Base-by-base conservation (phyloP, 192 early-diverging fungal species). In the Dissophora globulifera region DNA sequence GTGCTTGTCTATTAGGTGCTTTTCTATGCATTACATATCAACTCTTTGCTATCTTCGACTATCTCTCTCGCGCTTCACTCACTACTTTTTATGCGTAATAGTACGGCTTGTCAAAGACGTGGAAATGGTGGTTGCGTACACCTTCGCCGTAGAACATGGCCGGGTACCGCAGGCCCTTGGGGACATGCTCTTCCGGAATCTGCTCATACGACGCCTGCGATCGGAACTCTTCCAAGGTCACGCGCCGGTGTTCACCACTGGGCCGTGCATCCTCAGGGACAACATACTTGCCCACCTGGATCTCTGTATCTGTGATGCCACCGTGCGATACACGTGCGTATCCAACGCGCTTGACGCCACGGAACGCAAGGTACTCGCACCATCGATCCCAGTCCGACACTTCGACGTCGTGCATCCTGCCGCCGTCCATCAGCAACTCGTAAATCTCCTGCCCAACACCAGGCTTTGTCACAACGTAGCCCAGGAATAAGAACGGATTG, bases 321-420 rank as follows among this genome's bases (percentile, higher is more conserved):
- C 92, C 92, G 48, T 91, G 92, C 22, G 88, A 88, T 20, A 94
- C 69, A 47, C 92, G 89, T 7, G 92, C 92, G 59, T 92, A 94
- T 10, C 84, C 91, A 11, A 84, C 75, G 55, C 91, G 86, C 78
- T 89, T 85, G 45, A 94, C 63, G 12, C 91, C 91, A 63, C 92
- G 88, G 81, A 86, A 94, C 33, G 86, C 91, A 25, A 94, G 83
- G 80, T 94, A 94, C 80, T 94, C 82, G 80, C 92, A 94, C 92
- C 92, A 94, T 51, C 92, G 87, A 81, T 92, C 91, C 58, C 79
- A 82, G 62, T 94, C 92, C 0, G 88, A 83, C 9, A 85, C 82
- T 69, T 94, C 92, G 52, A 94, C 85, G 72, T 94, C 92, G 70
- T 91, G 84, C n/a, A 94, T 84, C 65, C 83, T 75, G 40, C 89